Evolutionary conservation across 1,139 yeast species (phyloP).

Genomic region (Nakaseomyces bracarensis): DNA sequence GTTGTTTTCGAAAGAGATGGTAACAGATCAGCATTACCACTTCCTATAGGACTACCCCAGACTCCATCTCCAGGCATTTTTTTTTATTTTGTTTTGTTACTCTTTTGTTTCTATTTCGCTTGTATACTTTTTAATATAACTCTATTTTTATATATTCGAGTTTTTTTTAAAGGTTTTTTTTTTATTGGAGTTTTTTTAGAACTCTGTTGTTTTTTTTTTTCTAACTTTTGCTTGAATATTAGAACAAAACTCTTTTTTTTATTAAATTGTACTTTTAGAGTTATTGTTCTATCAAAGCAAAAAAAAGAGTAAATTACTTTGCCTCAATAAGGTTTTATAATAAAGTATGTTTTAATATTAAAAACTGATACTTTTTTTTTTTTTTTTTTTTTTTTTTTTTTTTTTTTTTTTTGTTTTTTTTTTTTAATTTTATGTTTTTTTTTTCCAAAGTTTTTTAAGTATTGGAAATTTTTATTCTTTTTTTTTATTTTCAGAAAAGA

Average conservation of each 20-base stretch:
- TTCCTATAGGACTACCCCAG: conserved; percentile 1
- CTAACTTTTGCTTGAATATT: too few relatives aligned
- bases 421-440: background rate
- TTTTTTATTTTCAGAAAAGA: background rate
- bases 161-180: too few relatives aligned
- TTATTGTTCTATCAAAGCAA: too few relatives aligned
- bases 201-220: background rate
- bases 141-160: too few relatives aligned
- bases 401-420: background rate
- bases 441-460: too few relatives aligned
- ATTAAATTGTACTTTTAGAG: too few relatives aligned
- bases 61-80: conserved; percentile 1
- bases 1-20: conserved; percentile 2
- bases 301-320: too few relatives aligned
- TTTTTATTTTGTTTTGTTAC: background rate
- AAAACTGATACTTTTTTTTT: too few relatives aligned
- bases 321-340: too few relatives aligned
- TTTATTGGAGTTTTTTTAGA: background rate
- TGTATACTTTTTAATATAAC: background rate
- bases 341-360: too few relatives aligned
- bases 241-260: too few relatives aligned
- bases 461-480: background rate
- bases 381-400: background rate
- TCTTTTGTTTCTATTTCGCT: background rate
- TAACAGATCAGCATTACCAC: conserved; percentile 3